Conservation (phyloP, 1,284 basidiomycete genomes). For the Ustilago esculenta region DNA sequence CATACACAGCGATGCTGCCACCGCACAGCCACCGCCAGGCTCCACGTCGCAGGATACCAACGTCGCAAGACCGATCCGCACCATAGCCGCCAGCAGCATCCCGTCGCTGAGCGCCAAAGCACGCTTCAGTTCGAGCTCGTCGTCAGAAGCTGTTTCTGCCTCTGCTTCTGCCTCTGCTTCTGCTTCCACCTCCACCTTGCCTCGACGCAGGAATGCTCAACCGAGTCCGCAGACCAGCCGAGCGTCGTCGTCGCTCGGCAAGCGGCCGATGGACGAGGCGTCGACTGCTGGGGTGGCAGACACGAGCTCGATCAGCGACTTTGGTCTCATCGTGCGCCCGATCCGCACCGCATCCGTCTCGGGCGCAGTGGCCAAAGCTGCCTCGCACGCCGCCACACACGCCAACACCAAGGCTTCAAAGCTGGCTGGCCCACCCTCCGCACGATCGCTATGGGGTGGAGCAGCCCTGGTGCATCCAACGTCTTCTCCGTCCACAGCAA, state of each 20-base stretch:
- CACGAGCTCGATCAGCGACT: constrained; percentile 26
- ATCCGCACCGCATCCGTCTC: too few species aligned
- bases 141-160: too few species aligned
- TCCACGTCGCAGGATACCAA: constrained; percentile 9
- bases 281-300: neutral
- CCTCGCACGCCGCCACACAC: neutral
- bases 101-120: constrained; percentile 16
- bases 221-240: constrained; percentile 10
- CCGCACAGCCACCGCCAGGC: neutral
- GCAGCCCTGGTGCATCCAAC: constrained; percentile 2
- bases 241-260: constrained; percentile 28
- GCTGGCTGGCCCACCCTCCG: constrained; percentile 34
- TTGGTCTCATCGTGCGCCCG: constrained; percentile 18
- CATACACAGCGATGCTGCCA: neutral
- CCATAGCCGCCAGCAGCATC: constrained; percentile 21
- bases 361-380: too few species aligned
- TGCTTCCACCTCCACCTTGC: constrained; percentile 7
- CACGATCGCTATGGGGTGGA: constrained; percentile 18
- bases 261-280: constrained; percentile 15
- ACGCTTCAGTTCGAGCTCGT: constrained; percentile 21
- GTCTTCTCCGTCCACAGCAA: constrained; percentile 18
- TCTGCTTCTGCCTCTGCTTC: too few species aligned
- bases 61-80: constrained; percentile 1
- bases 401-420: constrained; percentile 9
- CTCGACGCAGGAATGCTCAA: neutral